Percentiles rank a stretch among this genome's conserved stretches.
These are phyloP conservation scores for Ascochyta pisi DNA, from an alignment of 2,329 filamentous ascomycete genomes.

Conservation along the genomic window DNA sequence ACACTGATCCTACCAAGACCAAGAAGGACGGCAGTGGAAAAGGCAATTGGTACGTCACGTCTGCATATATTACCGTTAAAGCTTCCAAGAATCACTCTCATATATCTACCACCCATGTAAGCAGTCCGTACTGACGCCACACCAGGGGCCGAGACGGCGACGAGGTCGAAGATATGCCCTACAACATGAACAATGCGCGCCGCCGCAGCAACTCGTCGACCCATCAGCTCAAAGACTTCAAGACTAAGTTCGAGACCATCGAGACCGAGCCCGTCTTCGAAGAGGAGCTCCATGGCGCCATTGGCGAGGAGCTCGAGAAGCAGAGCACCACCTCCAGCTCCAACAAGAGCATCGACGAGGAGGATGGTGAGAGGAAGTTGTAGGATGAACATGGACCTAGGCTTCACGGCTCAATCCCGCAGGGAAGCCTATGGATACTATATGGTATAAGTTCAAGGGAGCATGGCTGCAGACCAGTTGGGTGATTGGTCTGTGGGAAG, in stretches of 20 bases:
- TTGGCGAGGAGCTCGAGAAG: conserved; percentile 63
- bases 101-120: neutral
- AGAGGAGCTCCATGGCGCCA: conserved; percentile 77
- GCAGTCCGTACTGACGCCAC: conserved; percentile 23
- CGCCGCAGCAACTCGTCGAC: conserved; percentile 92
- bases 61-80: neutral
- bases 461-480: conserved; percentile 29
- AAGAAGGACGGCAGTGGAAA: conserved; percentile 96
- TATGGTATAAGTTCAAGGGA: conserved; percentile 4
- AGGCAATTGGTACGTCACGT: conserved; percentile 81
- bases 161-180: conserved; percentile 82
- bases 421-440: conserved; percentile 14
- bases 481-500: conserved; percentile 33
- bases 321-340: conserved; percentile 62
- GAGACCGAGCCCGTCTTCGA: conserved; percentile 93
- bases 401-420: conserved; percentile 15
- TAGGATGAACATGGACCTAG: conserved; percentile 32
- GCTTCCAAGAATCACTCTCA: neutral
- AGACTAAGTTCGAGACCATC: conserved; percentile 94
- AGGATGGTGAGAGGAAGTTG: conserved; percentile 57
- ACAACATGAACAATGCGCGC: conserved; percentile 83
- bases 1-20: conserved; percentile 85
- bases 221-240: conserved; percentile 76
- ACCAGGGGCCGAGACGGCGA: conserved; percentile 81
- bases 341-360: conserved; percentile 64